Evolutionary conservation across 768 basidiomycete genomes (phyloP), one percentile per base, ranked within the genome.

Genomic region (Naganishia friedmannii): DNA sequence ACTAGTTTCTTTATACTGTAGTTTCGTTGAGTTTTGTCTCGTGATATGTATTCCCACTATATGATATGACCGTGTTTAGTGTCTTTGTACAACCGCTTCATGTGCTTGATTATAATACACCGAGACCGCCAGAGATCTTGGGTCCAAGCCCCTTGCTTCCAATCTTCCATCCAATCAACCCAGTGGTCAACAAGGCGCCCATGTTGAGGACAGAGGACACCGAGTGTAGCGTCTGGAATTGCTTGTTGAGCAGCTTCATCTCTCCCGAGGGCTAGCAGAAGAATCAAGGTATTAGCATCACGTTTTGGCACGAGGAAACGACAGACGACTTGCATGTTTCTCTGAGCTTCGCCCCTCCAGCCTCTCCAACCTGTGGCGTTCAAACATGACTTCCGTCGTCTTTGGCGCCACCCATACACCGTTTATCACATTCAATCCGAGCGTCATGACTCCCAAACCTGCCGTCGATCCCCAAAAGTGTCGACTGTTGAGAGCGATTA

Each of bases 311-410:
- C 12, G 10, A 39, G 21, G 56, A 2, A 57, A 32, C 31, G 17
- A 57, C 4, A 23, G 17, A 2, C 10, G 57, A 83, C 84, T 75
- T 82, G 91, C 91, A 53, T 84, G 86, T 34, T 85, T 80, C 74
- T 85, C 87, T 77, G 88, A 86, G 21, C 80, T 75, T 79, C 88
- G 89, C 13, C 87, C 87, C 79, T 91, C 89, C 54, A 86, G 84
- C 75, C 90, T 89, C 83, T 92, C 90, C 69, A 88, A 82, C 72
- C 83, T 87, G 58, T 90, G 87, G 68, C 90, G 84, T 78, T 87
- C 80, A 78, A 89, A 87, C 89, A 89, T 89, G n/a, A 87, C 87
- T 79, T 90, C 90, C 57, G 45, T 88, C 2, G 89, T 88, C 82
- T 87, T 68, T 0, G 90, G 91, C 6, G 89, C 89, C 70, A 92